Evolutionary conservation across 2,329 filamentous ascomycete species (phyloP).

Genomic region (Mariannaea elegans): DNA sequence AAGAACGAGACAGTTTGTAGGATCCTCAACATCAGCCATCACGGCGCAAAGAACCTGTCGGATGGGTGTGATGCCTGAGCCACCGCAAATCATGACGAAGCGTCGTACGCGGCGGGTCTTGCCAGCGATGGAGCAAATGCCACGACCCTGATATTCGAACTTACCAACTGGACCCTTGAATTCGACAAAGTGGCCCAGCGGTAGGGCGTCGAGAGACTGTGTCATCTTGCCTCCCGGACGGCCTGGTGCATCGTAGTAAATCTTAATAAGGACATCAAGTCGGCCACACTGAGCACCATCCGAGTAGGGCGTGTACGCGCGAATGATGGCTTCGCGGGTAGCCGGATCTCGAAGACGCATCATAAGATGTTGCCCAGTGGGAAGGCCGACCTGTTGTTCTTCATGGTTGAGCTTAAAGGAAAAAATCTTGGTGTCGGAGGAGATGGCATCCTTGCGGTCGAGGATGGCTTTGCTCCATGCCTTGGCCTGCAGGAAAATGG

Average conservation of each 20-base stretch:
- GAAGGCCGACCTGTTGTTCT: constrained; percentile 76
- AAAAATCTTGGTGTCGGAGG: constrained; percentile 83
- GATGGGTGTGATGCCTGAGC: constrained; percentile 92
- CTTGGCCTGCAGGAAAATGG: constrained; percentile 76
- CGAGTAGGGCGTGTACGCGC: constrained; percentile 88
- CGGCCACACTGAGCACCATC: constrained; percentile 66
- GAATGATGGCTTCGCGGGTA: constrained; percentile 77
- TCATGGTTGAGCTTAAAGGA: constrained; percentile 79
- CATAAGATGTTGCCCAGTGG: constrained; percentile 88
- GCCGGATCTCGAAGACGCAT: constrained; percentile 79
- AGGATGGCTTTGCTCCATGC: constrained; percentile 79
- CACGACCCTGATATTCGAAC: constrained; percentile 79
- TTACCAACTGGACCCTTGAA: constrained; percentile 91
- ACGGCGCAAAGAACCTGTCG: constrained; percentile 83
- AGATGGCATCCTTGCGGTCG: constrained; percentile 73
- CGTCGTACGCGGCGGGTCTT: constrained; percentile 65
- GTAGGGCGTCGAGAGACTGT: constrained; percentile 76
- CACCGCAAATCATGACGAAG: constrained; percentile 88
- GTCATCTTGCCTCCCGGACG: constrained; percentile 82
- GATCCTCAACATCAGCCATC: constrained; percentile 62
- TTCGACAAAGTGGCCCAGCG: constrained; percentile 77
- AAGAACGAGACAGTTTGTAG: constrained; percentile 75
- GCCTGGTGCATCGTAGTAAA: constrained; percentile 72
- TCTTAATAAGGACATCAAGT: constrained; percentile 82
- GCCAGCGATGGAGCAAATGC: constrained; percentile 68